phyloP scores from a whole-genome alignment of 2,329 filamentous ascomycete genomes.

The Penicillium corylophilum region DNA sequence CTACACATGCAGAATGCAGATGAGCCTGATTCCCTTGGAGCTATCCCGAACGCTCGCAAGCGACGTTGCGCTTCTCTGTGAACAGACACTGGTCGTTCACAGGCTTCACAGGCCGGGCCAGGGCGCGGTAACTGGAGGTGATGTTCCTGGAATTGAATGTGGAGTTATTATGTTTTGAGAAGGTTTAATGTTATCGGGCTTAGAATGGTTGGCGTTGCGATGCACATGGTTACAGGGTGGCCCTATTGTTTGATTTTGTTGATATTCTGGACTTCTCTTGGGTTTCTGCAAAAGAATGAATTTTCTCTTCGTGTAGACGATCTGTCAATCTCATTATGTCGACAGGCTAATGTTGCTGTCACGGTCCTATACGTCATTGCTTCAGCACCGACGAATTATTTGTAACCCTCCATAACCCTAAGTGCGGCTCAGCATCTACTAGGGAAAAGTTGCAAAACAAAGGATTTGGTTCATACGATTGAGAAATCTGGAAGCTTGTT shows the following conservation, averaged over 20 bases:
- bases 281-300: not conserved
- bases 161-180: not conserved
- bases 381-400: not conserved
- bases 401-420: not conserved
- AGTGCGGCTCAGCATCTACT: not conserved
- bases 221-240: not conserved
- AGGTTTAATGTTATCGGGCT: not conserved
- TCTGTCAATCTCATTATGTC: not conserved
- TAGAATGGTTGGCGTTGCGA: slow-evolving; percentile 9
- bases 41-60: slow-evolving; percentile 4
- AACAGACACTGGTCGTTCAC: not conserved
- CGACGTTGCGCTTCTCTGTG: slow-evolving; percentile 19
- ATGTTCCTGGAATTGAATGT: not conserved
- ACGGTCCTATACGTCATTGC: not conserved
- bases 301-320: not conserved
- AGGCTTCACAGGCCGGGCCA: not conserved
- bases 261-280: not conserved
- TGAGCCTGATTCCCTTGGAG: not conserved
- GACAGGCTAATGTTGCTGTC: not conserved
- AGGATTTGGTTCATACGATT: not conserved
- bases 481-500: too few relatives aligned
- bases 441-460: not conserved
- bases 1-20: slow-evolving; percentile 34
- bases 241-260: not conserved
- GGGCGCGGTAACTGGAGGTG: not conserved